Percentiles rank a stretch among this genome's conserved stretches.
Evolutionary conservation across 805 yeast species (phyloP).

Genomic region (Saturnispora sekii): DNA sequence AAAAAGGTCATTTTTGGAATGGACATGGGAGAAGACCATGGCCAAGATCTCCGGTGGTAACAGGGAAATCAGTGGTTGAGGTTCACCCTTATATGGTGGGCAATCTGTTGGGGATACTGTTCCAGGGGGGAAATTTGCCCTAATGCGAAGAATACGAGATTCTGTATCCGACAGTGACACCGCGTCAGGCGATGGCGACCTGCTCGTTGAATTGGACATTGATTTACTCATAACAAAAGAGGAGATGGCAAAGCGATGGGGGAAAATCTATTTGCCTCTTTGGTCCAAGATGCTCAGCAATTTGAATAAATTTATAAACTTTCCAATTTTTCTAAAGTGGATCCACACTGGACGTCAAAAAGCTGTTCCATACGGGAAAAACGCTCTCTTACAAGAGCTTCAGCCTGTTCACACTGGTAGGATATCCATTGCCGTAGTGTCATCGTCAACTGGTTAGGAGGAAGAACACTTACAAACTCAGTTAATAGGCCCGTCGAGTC

Average conservation of each 20-base stretch:
- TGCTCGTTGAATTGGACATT: constrained; percentile 6
- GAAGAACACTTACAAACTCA: constrained; percentile 57
- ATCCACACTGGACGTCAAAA: constrained; percentile 38
- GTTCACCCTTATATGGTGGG: constrained; percentile 1
- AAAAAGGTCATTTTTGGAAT: constrained; percentile 49
- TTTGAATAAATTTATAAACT: not conserved
- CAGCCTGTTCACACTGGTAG: constrained; percentile 46
- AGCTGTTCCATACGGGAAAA: constrained; percentile 38
- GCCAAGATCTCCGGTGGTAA: constrained; percentile 55
- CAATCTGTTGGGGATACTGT: not conserved
- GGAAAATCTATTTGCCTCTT: too few relatives aligned
- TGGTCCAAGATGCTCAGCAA: not conserved
- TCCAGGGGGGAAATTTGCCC: not conserved
- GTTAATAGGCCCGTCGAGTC: constrained; percentile 61
- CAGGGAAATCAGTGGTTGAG: constrained; percentile 28
- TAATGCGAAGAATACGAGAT: constrained; percentile 2
- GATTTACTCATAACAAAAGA: not conserved
- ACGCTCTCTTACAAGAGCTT: constrained; percentile 35
- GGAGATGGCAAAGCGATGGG: not conserved
- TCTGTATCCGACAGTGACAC: constrained; percentile 3
- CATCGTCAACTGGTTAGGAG: constrained; percentile 58
- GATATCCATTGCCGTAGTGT: constrained; percentile 63
- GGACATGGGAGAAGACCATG: constrained; percentile 55
- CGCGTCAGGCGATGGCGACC: constrained; percentile 5
- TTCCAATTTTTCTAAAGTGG: constrained; percentile 38